phyloP scores from a whole-genome alignment of 352 stramenopile species.

The Globisporangium recalcitrans region DNA sequence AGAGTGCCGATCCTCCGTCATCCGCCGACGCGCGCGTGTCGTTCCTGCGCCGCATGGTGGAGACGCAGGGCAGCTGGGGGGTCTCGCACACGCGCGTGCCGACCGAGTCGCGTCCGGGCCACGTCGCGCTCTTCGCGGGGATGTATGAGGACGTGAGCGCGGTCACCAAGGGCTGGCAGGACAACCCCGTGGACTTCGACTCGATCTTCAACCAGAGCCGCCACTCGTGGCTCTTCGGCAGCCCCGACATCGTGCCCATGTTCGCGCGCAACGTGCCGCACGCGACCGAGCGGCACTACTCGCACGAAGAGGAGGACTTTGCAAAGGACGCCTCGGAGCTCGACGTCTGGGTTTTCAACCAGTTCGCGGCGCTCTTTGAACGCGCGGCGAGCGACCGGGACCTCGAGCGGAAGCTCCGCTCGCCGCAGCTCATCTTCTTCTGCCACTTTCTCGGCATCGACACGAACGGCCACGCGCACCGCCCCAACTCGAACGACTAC shows the following conservation, averaged over 20 bases:
- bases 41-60: constrained; percentile 60
- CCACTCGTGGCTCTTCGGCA: constrained; percentile 66
- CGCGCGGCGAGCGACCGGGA: constrained; percentile 19
- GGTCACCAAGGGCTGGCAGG: constrained; percentile 84
- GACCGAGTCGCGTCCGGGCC: constrained; percentile 78
- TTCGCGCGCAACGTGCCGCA: constrained; percentile 74
- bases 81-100: constrained; percentile 84
- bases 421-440: constrained; percentile 60
- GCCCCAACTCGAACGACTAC: constrained; percentile 71
- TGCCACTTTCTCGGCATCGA: constrained; percentile 84
- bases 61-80: constrained; percentile 58
- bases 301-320: constrained; percentile 77
- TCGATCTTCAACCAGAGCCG: constrained; percentile 82
- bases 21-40: constrained; percentile 30
- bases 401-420: constrained; percentile 32
- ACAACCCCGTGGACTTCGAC: constrained; percentile 87
- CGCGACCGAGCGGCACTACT: constrained; percentile 65
- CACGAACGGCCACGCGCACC: constrained; percentile 82
- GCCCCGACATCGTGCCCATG: constrained; percentile 84
- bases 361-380: constrained; percentile 40
- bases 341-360: constrained; percentile 73
- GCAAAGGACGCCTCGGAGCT: constrained; percentile 68
- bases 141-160: constrained; percentile 88
- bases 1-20: background rate
- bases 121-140: constrained; percentile 80